These are phyloP conservation scores for Trichosporon sp. DNA, from an alignment of 1,284 basidiomycete species.

Conservation along the genomic window DNA sequence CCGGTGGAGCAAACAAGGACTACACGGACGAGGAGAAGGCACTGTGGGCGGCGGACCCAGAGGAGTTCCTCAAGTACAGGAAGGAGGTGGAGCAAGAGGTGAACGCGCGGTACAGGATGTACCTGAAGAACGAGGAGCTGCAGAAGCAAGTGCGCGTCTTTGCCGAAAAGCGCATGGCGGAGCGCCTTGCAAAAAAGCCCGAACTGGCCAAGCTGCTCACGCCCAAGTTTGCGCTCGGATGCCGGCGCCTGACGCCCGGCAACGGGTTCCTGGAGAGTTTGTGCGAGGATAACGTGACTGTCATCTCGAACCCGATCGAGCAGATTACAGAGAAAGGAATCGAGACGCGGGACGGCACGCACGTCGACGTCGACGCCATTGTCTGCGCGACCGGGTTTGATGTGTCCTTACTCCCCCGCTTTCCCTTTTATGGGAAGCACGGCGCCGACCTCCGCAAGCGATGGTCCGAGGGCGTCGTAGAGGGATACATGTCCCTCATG, in stretches of 20 bases:
- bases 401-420: conserved; percentile 31
- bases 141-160: neutral
- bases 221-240: conserved; percentile 31
- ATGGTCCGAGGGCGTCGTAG: conserved; percentile 27
- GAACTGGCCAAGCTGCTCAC: conserved; percentile 16
- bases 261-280: conserved; percentile 41
- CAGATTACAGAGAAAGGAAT: conserved; percentile 24
- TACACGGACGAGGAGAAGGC: conserved; percentile 30
- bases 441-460: conserved; percentile 30
- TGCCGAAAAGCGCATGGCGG: conserved; percentile 18
- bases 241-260: conserved; percentile 37
- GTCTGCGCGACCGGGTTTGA: conserved; percentile 38
- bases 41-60: conserved; percentile 20
- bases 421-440: conserved; percentile 26
- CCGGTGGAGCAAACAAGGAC: conserved; percentile 23
- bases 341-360: conserved; percentile 21
- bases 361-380: conserved; percentile 28
- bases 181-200: conserved; percentile 20
- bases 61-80: conserved; percentile 22
- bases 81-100: conserved; percentile 31
- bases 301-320: conserved; percentile 21
- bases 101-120: conserved; percentile 24
- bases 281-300: conserved; percentile 30
- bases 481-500: conserved; percentile 33
- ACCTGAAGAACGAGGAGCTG: conserved; percentile 11